Evolutionary conservation across 352 stramenopile genomes (phyloP), one percentile per base, ranked within the genome.

Genomic region (Phytophthora capsici): DNA sequence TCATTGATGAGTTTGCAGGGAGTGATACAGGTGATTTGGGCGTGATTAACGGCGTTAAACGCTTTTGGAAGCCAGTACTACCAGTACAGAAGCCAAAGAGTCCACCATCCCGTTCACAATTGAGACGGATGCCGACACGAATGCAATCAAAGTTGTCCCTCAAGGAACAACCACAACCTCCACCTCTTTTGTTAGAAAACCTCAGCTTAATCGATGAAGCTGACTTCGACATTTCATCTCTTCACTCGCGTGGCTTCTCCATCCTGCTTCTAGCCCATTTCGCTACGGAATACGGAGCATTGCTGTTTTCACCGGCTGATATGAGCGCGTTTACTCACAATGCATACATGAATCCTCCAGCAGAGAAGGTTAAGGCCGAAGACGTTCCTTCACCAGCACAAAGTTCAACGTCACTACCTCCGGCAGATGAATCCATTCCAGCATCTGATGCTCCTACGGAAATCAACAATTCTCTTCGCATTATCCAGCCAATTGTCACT

Each of bases 291-390:
- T 88, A 81, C 28, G 75, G 80, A 1, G 78, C 77, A 12, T 50
- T 93, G 16, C 59, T 93, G 13, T 93, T 91, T 63, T 78, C 78
- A 10, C 82, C 80, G 0, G 69, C 63, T 10, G 84, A 93, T 40
- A 75, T 91, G 66, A 87, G 71, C 3, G 71, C 73, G 7, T 91
- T 89, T 43, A 67, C 80, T 6, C 71, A 81, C 66, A 88, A 84
- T 36, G 52, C 69, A 0, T 74, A 83, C 40, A 8, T 65, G 17
- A 25, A 66, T 9, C 54, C 62, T 34, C 38, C 20, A 9, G 49
- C 25, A 9, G 34, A 67, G 3, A 67, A 57, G 17, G 12, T n/a
- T 2, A 51, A 48, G 4, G 4, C 20, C 14, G 51, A 45, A 49
- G 23, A 66, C 6, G 12, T 4, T 6, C 8, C n/a, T 0, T 45